phyloP scores from a whole-genome alignment of 225 moss, liverwort and hornwort genomes.

The Pseudoscleropodium purum region DNA sequence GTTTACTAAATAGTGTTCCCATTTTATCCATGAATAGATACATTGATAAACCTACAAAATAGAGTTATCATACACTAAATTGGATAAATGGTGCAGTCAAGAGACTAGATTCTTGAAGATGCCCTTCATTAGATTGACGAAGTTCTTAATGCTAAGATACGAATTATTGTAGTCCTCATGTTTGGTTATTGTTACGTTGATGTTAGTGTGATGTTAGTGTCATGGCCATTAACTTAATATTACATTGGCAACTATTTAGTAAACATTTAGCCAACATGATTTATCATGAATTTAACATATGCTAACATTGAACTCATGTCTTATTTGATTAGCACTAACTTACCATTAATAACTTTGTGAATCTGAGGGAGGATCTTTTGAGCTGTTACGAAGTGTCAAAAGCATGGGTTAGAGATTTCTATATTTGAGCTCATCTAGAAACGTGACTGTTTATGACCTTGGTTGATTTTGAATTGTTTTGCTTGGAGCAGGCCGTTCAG shows the following conservation, averaged over 20 bases:
- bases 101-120: neutral
- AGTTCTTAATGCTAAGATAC: neutral
- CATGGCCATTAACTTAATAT: neutral
- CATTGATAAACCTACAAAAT: neutral
- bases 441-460: neutral
- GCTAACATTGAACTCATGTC: neutral
- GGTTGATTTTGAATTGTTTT: neutral
- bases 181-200: neutral
- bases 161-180: slow-evolving; percentile 8
- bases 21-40: neutral
- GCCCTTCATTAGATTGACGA: neutral
- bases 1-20: neutral
- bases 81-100: neutral
- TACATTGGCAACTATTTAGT: neutral
- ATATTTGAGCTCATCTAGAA: neutral
- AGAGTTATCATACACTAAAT: neutral
- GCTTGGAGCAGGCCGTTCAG: slow-evolving; percentile 28
- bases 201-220: neutral
- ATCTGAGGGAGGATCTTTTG: neutral
- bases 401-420: neutral
- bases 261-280: neutral
- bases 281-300: neutral
- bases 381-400: neutral
- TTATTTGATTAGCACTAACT: neutral
- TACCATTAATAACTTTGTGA: neutral